Evolutionary conservation across 805 yeast species (phyloP), one percentile per base, ranked within the genome.

Genomic region (Starmera pachycereana): DNA sequence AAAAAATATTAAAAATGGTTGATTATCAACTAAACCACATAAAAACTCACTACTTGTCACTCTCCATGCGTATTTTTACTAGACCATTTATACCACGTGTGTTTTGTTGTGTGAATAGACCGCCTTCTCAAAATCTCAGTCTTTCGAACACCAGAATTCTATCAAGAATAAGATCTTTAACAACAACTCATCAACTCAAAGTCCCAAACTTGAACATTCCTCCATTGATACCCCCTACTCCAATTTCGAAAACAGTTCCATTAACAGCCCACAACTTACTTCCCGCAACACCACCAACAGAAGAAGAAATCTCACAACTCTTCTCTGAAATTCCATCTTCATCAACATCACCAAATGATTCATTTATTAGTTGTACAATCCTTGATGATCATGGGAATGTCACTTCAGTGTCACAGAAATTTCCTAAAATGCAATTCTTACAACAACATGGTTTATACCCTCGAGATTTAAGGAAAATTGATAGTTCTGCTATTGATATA

Each of bases 381-480:
- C 79, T 92, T 50, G 89, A 90, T 53, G 51, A 56, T 8, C 63
- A 68, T 8, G 98, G 97, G 1, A 72, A 76, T 37, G 85, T 89
- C 22, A 68, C 74, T 2, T 83, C 85, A 0, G 84, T 87, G 1
- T 84, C 95, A 2, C 78, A 81, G 42, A 81, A 78, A 51, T 86
- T 81, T 55, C 87, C 88, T 37, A 81, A 85, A 58, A 74, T 85
- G 61, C 71, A 76, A 42, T 81, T 92, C 48, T 62, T 92, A 11
- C 72, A 77, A 40, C 78, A 82, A 36, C 82, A 87, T 58, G 74
- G 78, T 19, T 57, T 89, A 25, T 86, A 80, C 46, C 95, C 97
- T 2, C 66, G 97, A 61, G 97, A 89, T 58, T 63, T 89, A 46
- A 62, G 97, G 28, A 88, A 85, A 53, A 81, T 89, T 39, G 96